Evolutionary conservation across 495 filamentous ascomycete species (phyloP).

Genomic region (Collariella sp.): DNA sequence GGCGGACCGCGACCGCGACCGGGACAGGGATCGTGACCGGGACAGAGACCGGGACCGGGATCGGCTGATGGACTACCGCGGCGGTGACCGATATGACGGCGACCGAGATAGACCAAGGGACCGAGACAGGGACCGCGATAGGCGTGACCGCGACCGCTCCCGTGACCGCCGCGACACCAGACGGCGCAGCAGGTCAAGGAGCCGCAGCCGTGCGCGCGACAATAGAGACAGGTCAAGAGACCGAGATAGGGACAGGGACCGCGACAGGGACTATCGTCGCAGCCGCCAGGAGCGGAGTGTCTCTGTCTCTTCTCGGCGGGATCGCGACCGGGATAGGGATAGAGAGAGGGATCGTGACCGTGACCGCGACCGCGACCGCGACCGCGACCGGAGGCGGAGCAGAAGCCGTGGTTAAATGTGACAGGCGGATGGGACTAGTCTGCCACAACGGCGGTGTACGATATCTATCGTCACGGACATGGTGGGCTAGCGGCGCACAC

Average conservation of each 20-base stretch:
- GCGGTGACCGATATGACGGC: constrained; percentile 15
- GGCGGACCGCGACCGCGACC: constrained; percentile 21
- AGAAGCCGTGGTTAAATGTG: constrained; percentile 26
- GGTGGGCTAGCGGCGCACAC: no score
- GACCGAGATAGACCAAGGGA: constrained; percentile 12
- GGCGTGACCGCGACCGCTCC: constrained; percentile 17
- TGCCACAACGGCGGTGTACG: no score
- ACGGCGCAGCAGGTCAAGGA: constrained; percentile 14
- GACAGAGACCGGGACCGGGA: constrained; percentile 22
- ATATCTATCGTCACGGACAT: no score
- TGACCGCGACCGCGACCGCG: constrained; percentile 16
- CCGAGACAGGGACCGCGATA: constrained; percentile 22
- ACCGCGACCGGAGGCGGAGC: constrained; percentile 21
- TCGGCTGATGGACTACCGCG: constrained; percentile 23
- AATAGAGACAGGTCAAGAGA: constrained; percentile 7
- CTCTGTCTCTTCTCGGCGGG: constrained; percentile 11
- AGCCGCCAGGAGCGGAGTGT: constrained; percentile 12
- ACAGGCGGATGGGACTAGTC: no score
- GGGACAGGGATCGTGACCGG: constrained; percentile 33
- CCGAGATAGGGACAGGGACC: constrained; percentile 7
- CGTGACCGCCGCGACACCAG: constrained; percentile 15
- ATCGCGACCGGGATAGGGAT: constrained; percentile 14
- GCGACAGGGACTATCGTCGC: constrained; percentile 8
- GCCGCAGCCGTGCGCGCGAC: constrained; percentile 16
- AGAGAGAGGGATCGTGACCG: constrained; percentile 19